Base-by-base conservation (phyloP, 2,329 filamentous ascomycete genomes). In the Penicillium concentricum region DNA sequence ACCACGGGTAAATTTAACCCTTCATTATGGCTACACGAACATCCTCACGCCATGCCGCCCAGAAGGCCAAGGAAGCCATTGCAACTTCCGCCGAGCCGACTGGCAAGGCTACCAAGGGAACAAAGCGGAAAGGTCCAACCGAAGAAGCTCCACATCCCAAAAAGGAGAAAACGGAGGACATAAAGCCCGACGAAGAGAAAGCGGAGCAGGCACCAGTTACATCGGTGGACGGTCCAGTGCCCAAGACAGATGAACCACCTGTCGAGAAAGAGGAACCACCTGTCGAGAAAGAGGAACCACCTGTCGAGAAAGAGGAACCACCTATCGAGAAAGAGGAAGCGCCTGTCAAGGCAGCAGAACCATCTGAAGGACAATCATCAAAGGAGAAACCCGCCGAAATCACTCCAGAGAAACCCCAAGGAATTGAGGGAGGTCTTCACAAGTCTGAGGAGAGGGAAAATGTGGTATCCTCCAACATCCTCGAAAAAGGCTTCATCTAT, bases 401-500 rank as follows among this genome's bases (percentile, higher is more conserved):
- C 13, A 13, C 35, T 7, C 5, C 44, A 2, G 59, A 67, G 26
- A 46, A 54, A 7, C 35, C 61, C 4, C 43, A 62, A 32, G 59
- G 63, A 28, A 57, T 66, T 35, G 70, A 74, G 49, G 67, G 71
- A 20, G 79, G 82, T 2, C 72, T 85, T 5, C 75, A 79, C 57
- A 75, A 81, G 48, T 80, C 82, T 2, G 72, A 79, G 18, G 70
- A 81, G 49, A 79, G 83, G 41, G 79, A 81, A 64, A 73, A 81
- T 43, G 73, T 77, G 2, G 73, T 82, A 38, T 79, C 85, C 1
- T 84, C 82, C 6, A 86, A 79, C 57, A 85, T 96, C 24, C 80
- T 95, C 2, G 92, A 97, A 69, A 96, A 94, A 68, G 92, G 92
- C 4, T 83, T 94, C 65, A 87, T 96, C 64, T 96, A 96, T 79